Base-by-base conservation (phyloP, 2,329 filamentous ascomycete species). In the Penicillium paneum region DNA sequence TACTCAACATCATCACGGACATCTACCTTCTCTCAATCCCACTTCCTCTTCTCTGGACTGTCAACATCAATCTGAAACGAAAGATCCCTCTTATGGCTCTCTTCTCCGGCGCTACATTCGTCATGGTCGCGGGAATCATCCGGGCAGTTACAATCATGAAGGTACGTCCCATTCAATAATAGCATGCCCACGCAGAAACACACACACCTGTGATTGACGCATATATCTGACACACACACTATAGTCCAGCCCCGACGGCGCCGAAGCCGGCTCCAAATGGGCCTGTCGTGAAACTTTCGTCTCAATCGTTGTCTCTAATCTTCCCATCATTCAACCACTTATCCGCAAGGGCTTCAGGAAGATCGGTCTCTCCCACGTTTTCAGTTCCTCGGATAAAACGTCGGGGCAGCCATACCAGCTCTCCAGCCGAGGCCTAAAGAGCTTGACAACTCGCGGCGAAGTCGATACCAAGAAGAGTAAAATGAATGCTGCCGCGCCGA, bases 1-100 rank as follows among this genome's bases (percentile, higher is more conserved):
- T 76, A 8, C 71, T 79, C 47, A 84, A 84, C 57, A 74, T 83
- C 6, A 48, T 75, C 3, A 85, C 83, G 4, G 83, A 85, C 57
- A 42, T 83, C 1, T 85, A 84, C 55, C 72, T 85, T 13, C 76
- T 85, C 51, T 76, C 76, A 19, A 83, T 85, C 24, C 81, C 82
- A 0, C 69, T 85, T 3, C 81, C 82, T 0, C 77, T 84, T 67
- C 69, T 85, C 3, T 83, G 78, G 79, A 71, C 70, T 17, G 77
- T 82, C 0, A 76, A 75, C 0, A 71, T 85, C 15, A 68, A 68
- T 7, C 64, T 74, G 0, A 65, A 70, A 10, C 79, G 78, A 58
- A 85, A 84, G 57, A 59, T 79, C 0, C 75, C 77, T 0, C 68
- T 84, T 0, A 71, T 81, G 26, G 60, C 79, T 2, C 71, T 85